Evolutionary conservation across 768 basidiomycete species (phyloP).

Genomic region (Hirschioporus abietinus): DNA sequence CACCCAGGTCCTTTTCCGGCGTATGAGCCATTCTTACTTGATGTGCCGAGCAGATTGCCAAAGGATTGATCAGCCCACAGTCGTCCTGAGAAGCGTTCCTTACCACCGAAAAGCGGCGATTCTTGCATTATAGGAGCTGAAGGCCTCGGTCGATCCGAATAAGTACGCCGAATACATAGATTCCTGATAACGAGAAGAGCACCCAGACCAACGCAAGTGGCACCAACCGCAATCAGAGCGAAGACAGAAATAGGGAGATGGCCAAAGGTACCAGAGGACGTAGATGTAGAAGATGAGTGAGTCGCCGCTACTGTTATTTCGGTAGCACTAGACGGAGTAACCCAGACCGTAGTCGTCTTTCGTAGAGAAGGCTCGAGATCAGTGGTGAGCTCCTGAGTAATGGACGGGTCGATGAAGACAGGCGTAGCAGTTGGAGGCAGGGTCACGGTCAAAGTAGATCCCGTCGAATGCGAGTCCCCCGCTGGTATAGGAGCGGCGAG

Average conservation of each 20-base stretch:
- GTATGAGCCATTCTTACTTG: conserved; percentile 19
- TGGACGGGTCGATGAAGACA: neutral
- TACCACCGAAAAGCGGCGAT: conserved; percentile 76
- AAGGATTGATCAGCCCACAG: conserved; percentile 18
- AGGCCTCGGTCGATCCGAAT: conserved; percentile 55
- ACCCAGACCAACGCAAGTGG: conserved; percentile 42
- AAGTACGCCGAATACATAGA: conserved; percentile 43
- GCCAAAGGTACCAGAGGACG: conserved; percentile 18
- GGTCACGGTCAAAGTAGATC: neutral
- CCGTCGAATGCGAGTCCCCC: neutral
- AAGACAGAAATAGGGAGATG: conserved; percentile 45
- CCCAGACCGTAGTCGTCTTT: conserved; percentile 1
- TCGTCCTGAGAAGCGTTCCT: conserved; percentile 47
- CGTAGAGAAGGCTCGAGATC: neutral
- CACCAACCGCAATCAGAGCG: conserved; percentile 48
- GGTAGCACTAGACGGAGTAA: neutral
- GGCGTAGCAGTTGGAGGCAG: neutral
- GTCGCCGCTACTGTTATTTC: neutral
- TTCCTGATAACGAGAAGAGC: conserved; percentile 39
- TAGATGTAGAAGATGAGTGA: neutral
- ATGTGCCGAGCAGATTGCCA: conserved; percentile 13
- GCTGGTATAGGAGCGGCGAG: neutral
- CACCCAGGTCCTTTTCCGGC: conserved; percentile 12
- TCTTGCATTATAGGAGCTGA: conserved; percentile 72
- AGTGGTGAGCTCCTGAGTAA: neutral